Evolutionary conservation across 2,329 filamentous ascomycete genomes (phyloP).

Genomic region (Neonectria magnoliae): DNA sequence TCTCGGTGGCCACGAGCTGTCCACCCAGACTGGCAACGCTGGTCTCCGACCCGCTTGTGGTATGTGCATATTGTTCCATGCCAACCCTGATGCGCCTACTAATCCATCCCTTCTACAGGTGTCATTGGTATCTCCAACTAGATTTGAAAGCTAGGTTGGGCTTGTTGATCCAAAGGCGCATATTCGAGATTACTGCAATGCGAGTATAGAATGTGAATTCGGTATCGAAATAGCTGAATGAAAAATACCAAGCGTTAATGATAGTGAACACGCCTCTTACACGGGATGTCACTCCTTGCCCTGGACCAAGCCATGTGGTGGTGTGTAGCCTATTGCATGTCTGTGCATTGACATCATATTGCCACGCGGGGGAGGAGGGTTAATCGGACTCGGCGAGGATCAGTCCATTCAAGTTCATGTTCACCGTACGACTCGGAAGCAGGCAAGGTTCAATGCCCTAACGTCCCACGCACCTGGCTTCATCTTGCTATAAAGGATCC

Average conservation of each 20-base stretch:
- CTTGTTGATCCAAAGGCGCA: slow-evolving; percentile 15
- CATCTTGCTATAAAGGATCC: background rate
- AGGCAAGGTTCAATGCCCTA: slow-evolving; percentile 19
- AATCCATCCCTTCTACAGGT: slow-evolving; percentile 57
- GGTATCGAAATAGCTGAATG: slow-evolving; percentile 31
- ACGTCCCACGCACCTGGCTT: slow-evolving; percentile 10
- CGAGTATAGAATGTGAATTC: slow-evolving; percentile 11
- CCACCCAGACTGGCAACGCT: slow-evolving; percentile 98
- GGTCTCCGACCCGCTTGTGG: slow-evolving; percentile 94
- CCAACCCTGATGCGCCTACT: slow-evolving; percentile 11
- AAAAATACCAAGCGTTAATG: slow-evolving; percentile 25
- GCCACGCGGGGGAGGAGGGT: slow-evolving; percentile 24
- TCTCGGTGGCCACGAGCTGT: slow-evolving; percentile 91
- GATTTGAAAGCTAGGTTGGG: slow-evolving; percentile 38
- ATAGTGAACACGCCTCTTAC: background rate
- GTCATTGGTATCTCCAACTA: slow-evolving; percentile 90
- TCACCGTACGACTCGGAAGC: slow-evolving; percentile 3
- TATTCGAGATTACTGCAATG: background rate
- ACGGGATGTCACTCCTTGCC: background rate
- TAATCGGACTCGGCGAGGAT: slow-evolving; percentile 11
- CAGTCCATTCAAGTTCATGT: slow-evolving; percentile 11
- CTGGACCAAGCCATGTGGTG: background rate
- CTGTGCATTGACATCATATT: slow-evolving; percentile 16
- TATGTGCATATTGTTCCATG: slow-evolving; percentile 54
- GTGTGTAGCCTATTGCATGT: background rate